These are phyloP conservation scores for Kazachstania viticola DNA, from an alignment of 805 yeast species.

Conservation along the genomic window DNA sequence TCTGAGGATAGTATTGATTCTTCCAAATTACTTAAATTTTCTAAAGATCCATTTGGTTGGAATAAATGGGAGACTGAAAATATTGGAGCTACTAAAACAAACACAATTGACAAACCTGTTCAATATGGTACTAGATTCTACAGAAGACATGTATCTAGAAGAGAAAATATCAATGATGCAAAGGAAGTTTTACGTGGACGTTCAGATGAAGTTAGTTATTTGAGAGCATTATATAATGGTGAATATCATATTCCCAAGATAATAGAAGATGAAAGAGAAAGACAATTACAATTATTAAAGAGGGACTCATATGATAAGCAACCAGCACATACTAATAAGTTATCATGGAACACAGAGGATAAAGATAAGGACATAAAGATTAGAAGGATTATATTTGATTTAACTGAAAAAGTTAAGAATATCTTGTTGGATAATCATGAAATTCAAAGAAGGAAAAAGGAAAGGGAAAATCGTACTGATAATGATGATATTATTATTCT, in stretches of 20 bases:
- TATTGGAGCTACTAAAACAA: slow-evolving; percentile 10
- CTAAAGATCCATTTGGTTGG: slow-evolving; percentile 25
- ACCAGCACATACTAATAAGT: no score
- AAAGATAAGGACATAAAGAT: slow-evolving; percentile 2
- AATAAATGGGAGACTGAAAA: slow-evolving; percentile 20
- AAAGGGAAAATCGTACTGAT: slow-evolving; percentile 5
- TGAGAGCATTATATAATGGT: slow-evolving; percentile 27
- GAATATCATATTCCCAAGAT: slow-evolving; percentile 27
- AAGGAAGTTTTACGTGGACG: slow-evolving; percentile 9
- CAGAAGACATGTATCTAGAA: slow-evolving; percentile 9
- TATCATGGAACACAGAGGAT: no score
- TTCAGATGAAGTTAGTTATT: slow-evolving; percentile 20
- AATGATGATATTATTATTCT: slow-evolving; percentile 22
- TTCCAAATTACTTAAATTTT: no score
- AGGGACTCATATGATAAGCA: slow-evolving; percentile 7
- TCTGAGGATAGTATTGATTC: no score
- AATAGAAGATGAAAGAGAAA: slow-evolving; percentile 16
- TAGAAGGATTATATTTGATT: slow-evolving; percentile 14
- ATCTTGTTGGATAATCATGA: slow-evolving; percentile 9
- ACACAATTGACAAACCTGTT: background rate
- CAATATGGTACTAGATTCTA: slow-evolving; percentile 30
- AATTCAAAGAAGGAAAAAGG: background rate
- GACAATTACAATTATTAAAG: slow-evolving; percentile 14
- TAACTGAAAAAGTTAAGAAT: slow-evolving; percentile 21
- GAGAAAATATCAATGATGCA: slow-evolving; percentile 3